phyloP scores from a whole-genome alignment of 2,329 filamentous ascomycete genomes.

The Ambrosiella beaveri region DNA sequence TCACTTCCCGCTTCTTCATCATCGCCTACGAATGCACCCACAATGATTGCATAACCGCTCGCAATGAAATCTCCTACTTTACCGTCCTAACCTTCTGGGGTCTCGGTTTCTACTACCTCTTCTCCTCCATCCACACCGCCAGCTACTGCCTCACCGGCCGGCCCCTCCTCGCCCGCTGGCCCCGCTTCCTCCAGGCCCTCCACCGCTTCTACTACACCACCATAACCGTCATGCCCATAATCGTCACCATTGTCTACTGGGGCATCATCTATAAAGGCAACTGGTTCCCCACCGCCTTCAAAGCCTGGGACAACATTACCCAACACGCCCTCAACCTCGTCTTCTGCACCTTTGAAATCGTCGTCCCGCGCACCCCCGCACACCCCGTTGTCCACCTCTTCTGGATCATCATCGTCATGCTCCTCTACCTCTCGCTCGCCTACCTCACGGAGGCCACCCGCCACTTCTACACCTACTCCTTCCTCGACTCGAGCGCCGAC shows the following conservation, averaged over 20 bases:
- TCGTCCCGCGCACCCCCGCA: slow-evolving; percentile 47
- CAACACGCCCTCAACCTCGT: slow-evolving; percentile 58
- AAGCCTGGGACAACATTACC: slow-evolving; percentile 49
- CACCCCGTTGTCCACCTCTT: slow-evolving; percentile 45
- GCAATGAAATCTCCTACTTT: slow-evolving; percentile 60
- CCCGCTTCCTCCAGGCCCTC: slow-evolving; percentile 43
- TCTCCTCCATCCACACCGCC: slow-evolving; percentile 50
- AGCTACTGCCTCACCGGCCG: slow-evolving; percentile 40
- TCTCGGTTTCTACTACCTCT: slow-evolving; percentile 58
- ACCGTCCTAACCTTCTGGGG: slow-evolving; percentile 72
- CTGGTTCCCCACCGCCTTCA: slow-evolving; percentile 35
- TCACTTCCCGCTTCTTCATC: slow-evolving; percentile 50
- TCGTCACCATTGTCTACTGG: slow-evolving; percentile 61
- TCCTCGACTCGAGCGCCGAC: slow-evolving; percentile 45
- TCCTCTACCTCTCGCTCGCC: slow-evolving; percentile 54
- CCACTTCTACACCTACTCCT: slow-evolving; percentile 60
- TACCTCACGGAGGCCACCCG: slow-evolving; percentile 55
- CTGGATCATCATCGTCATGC: slow-evolving; percentile 51
- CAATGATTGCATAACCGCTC: slow-evolving; percentile 29
- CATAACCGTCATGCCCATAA: slow-evolving; percentile 44
- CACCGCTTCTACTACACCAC: slow-evolving; percentile 49
- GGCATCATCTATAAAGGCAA: slow-evolving; percentile 33
- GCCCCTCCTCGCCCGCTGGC: slow-evolving; percentile 41
- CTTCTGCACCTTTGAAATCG: slow-evolving; percentile 61
- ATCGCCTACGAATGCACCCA: slow-evolving; percentile 44